phyloP scores from a whole-genome alignment of 179 eudicot genomes.

The Actinidia arguta region DNA sequence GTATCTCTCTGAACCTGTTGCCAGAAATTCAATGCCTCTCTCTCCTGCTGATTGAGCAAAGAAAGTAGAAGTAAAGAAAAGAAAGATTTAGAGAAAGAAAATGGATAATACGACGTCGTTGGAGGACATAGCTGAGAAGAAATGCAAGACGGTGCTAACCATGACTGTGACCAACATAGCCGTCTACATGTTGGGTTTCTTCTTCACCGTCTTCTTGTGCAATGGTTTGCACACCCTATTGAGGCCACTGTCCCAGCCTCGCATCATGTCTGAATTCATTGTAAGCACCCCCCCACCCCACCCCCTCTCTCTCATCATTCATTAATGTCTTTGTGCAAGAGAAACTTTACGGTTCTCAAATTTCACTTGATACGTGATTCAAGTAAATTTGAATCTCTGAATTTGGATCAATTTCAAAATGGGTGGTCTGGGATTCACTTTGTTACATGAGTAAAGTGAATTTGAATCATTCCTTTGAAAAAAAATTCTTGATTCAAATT shows the following conservation, averaged over 20 bases:
- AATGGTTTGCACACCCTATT: slow-evolving; percentile 59
- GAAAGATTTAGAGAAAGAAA: too few species aligned
- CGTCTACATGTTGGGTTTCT: slow-evolving; percentile 54
- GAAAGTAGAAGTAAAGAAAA: not conserved
- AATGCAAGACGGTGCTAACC: slow-evolving; percentile 22
- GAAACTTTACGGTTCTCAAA: too few species aligned
- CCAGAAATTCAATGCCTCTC: too few species aligned
- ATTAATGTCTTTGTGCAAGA: too few species aligned
- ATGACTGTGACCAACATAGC: slow-evolving; percentile 41
- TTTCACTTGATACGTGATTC: too few species aligned
- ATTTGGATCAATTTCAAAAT: too few species aligned
- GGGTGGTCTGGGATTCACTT: too few species aligned
- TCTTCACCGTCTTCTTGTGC: slow-evolving; percentile 55
- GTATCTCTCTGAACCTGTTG: too few species aligned
- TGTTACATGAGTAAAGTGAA: too few species aligned
- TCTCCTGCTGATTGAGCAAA: not conserved
- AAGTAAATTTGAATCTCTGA: too few species aligned
- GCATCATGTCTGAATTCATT: slow-evolving; percentile 78
- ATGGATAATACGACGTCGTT: not conserved
- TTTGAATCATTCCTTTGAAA: too few species aligned
- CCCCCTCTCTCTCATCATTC: not conserved
- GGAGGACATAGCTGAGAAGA: not conserved
- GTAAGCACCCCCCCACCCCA: slow-evolving; percentile 35
- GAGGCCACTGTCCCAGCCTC: slow-evolving; percentile 73
- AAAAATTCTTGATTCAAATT: too few species aligned